A percentile compares a stretch with the other conserved stretches of the same genome.
phyloP scores from a whole-genome alignment of 805 yeast genomes.

The Ogataea pignaliae region DNA sequence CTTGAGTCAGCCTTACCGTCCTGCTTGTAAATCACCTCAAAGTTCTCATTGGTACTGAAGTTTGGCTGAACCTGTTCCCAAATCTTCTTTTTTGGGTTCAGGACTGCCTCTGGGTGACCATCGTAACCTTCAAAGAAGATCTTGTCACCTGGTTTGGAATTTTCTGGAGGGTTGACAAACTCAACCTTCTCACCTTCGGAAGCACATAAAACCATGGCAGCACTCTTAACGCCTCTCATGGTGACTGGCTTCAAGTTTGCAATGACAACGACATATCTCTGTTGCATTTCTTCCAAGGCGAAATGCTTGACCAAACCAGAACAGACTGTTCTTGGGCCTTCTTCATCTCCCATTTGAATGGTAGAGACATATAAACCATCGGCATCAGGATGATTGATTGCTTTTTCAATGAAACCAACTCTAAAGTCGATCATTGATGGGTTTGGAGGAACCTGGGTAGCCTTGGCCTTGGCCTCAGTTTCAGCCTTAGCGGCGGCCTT shows the following conservation, averaged over 20 bases:
- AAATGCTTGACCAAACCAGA: conserved; percentile 90
- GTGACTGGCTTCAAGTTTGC: conserved; percentile 97
- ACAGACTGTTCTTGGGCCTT: conserved; percentile 97
- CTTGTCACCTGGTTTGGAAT: conserved; percentile 93
- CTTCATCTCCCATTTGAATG: conserved; percentile 92
- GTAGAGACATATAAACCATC: conserved; percentile 95
- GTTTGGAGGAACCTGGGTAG: conserved; percentile 59
- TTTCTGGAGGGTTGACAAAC: conserved; percentile 91
- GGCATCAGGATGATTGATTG: conserved; percentile 96
- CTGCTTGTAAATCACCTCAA: conserved; percentile 74
- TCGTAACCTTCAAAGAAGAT: conserved; percentile 89
- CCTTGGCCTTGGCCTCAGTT: conserved; percentile 45
- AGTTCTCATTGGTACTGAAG: conserved; percentile 72
- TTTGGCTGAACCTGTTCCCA: conserved; percentile 95
- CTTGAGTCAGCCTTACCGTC: conserved; percentile 71
- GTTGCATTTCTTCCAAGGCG: conserved; percentile 92
- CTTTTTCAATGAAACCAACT: conserved; percentile 96
- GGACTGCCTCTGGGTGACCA: conserved; percentile 82
- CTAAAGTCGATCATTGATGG: conserved; percentile 89
- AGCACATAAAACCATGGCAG: conserved; percentile 96
- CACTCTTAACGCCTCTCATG: conserved; percentile 95
- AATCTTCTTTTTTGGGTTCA: conserved; percentile 97
- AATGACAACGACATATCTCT: conserved; percentile 82
- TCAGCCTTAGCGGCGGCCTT: conserved; percentile 60
- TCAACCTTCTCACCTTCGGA: conserved; percentile 76